Conservation (phyloP, 2,329 filamentous ascomycete genomes). For the Pseudocercospora fuligena region DNA sequence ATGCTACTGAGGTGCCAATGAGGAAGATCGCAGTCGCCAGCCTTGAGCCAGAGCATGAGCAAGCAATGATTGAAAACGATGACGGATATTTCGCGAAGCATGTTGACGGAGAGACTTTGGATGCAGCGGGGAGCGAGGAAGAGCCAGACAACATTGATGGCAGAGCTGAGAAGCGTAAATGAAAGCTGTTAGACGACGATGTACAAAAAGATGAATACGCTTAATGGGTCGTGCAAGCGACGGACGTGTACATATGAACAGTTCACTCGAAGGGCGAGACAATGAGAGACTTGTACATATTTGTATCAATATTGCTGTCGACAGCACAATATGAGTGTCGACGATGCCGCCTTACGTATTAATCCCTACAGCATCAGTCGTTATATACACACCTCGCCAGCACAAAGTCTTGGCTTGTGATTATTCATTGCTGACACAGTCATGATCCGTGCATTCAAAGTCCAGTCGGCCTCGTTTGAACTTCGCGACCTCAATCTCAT, state of each 20-base stretch:
- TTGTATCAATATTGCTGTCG: not conserved
- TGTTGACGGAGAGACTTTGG: not conserved
- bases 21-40: too few species aligned
- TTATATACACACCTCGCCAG: too few species aligned
- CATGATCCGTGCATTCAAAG: too few species aligned
- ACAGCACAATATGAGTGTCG: not conserved
- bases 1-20: too few species aligned
- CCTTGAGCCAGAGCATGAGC: not conserved
- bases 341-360: too few species aligned
- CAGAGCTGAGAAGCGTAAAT: not conserved
- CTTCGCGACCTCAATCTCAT: too few species aligned
- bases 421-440: too few species aligned
- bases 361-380: too few species aligned
- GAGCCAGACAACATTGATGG: not conserved
- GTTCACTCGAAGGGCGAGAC: not conserved
- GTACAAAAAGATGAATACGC: not conserved
- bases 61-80: not conserved
- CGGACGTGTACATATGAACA: not conserved
- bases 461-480: too few species aligned
- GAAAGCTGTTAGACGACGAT: not conserved
- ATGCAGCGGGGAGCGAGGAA: not conserved
- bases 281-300: not conserved
- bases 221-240: not conserved
- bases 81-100: not conserved
- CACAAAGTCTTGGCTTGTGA: too few species aligned